Evolutionary conservation across 2,329 filamentous ascomycete species (phyloP).

Genomic region (Colletotrichum euphorbiae): DNA sequence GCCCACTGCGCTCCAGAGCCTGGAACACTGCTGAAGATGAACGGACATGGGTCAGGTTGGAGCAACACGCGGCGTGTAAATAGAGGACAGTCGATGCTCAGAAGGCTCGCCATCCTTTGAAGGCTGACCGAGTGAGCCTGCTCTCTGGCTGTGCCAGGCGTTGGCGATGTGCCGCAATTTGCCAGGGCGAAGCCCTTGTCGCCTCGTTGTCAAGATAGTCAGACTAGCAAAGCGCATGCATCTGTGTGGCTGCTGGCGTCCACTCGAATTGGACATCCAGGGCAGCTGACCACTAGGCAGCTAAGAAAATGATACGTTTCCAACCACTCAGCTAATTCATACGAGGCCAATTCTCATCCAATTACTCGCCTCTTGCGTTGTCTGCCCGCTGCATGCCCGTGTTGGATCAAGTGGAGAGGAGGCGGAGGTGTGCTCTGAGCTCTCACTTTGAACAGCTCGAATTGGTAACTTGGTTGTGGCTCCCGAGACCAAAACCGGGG

Average conservation of each 20-base stretch:
- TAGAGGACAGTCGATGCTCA: slow-evolving; percentile 3
- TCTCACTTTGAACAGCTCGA: neutral
- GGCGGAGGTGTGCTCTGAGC: slow-evolving; percentile 2
- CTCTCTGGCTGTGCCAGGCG: neutral
- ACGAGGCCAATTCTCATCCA: slow-evolving; percentile 34
- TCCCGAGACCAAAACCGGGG: slow-evolving; percentile 10
- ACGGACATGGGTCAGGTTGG: slow-evolving; percentile 24
- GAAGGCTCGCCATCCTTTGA: slow-evolving; percentile 31
- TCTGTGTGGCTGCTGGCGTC: slow-evolving; percentile 22
- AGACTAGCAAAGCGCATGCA: slow-evolving; percentile 20
- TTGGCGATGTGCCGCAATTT: slow-evolving; percentile 3
- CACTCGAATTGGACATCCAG: slow-evolving; percentile 24
- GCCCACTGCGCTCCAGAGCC: slow-evolving; percentile 1
- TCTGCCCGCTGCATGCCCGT: neutral
- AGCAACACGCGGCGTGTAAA: slow-evolving; percentile 25
- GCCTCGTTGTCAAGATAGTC: slow-evolving; percentile 26
- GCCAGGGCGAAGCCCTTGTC: slow-evolving; percentile 14
- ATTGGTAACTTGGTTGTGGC: neutral
- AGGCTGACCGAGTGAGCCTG: slow-evolving; percentile 3
- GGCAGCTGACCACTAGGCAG: slow-evolving; percentile 38
- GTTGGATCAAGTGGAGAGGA: neutral
- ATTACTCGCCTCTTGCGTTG: slow-evolving; percentile 25
- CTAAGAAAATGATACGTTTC: slow-evolving; percentile 27
- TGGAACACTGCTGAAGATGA: slow-evolving; percentile 24
- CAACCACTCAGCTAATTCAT: slow-evolving; percentile 39